Evolutionary conservation across 2,329 filamentous ascomycete species (phyloP).

Genomic region (Didymella sp.): DNA sequence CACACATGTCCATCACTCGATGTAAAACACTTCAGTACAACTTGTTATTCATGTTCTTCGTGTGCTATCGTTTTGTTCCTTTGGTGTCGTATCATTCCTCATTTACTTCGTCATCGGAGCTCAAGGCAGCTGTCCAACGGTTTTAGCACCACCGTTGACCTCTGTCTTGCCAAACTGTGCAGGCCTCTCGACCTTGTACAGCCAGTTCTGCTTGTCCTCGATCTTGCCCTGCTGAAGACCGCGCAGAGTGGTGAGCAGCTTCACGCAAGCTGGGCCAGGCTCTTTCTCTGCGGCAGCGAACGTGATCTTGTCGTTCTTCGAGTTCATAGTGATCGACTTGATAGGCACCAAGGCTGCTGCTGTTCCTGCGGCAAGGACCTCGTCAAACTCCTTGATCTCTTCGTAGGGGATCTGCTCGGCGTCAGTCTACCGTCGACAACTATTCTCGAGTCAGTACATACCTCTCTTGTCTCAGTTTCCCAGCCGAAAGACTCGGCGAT

Average conservation of each 20-base stretch:
- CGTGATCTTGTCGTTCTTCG: constrained; percentile 61
- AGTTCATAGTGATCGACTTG: constrained; percentile 81
- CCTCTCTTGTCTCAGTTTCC: constrained; percentile 77
- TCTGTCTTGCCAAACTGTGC: constrained; percentile 45
- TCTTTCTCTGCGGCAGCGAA: constrained; percentile 67
- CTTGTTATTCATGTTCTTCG: neutral
- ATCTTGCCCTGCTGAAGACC: constrained; percentile 84
- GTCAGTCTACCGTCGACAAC: neutral
- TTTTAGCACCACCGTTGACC: constrained; percentile 32
- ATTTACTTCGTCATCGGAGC: neutral
- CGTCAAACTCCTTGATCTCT: constrained; percentile 69
- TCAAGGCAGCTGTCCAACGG: constrained; percentile 47
- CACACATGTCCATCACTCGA: neutral
- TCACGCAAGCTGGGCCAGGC: constrained; percentile 74
- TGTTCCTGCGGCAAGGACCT: constrained; percentile 91
- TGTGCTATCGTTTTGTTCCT: neutral
- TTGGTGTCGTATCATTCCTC: neutral
- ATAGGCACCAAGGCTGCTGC: constrained; percentile 92
- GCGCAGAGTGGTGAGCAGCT: constrained; percentile 78
- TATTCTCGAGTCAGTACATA: constrained; percentile 49
- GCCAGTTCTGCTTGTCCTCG: constrained; percentile 80
- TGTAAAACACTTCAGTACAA: neutral
- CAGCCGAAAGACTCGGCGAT: constrained; percentile 82
- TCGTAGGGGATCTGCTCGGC: constrained; percentile 67
- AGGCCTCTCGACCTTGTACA: constrained; percentile 54